Percentiles rank a stretch among this genome's conserved stretches.
Conservation (phyloP, 2,329 filamentous ascomycete genomes). For the Microsporum ferrugineum region DNA sequence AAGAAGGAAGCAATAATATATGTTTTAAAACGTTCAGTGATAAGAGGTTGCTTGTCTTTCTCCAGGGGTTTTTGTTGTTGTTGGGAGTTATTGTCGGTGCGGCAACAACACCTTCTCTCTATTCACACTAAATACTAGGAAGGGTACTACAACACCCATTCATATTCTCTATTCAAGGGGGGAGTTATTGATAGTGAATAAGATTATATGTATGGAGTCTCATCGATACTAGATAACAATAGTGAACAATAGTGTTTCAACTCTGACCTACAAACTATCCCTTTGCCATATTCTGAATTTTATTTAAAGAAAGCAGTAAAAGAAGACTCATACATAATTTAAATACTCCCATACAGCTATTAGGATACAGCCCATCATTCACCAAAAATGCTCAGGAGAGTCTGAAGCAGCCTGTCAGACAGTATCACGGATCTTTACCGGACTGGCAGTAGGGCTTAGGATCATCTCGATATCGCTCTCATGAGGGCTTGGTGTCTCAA, state of each 20-base stretch:
- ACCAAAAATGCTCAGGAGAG: neutral
- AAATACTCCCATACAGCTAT: neutral
- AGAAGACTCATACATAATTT: neutral
- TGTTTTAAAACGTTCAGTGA: neutral
- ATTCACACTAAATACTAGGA: neutral
- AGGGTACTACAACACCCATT: neutral
- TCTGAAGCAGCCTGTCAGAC: neutral
- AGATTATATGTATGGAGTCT: neutral
- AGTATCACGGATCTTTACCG: neutral
- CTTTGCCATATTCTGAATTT: neutral
- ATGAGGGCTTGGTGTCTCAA: neutral
- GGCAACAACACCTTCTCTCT: neutral
- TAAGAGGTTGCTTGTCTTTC: neutral
- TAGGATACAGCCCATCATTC: neutral
- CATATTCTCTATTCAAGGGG: neutral
- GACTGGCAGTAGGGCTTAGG: neutral
- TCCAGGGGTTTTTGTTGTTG: neutral
- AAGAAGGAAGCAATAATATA: neutral
- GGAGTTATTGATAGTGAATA: neutral
- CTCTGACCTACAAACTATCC: neutral
- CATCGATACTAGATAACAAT: neutral
- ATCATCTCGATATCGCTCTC: neutral
- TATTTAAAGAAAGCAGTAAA: neutral
- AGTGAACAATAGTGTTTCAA: neutral
- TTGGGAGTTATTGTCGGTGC: neutral